Conservation (phyloP, 805 yeast genomes). For the Monosporozyma servazzii region DNA sequence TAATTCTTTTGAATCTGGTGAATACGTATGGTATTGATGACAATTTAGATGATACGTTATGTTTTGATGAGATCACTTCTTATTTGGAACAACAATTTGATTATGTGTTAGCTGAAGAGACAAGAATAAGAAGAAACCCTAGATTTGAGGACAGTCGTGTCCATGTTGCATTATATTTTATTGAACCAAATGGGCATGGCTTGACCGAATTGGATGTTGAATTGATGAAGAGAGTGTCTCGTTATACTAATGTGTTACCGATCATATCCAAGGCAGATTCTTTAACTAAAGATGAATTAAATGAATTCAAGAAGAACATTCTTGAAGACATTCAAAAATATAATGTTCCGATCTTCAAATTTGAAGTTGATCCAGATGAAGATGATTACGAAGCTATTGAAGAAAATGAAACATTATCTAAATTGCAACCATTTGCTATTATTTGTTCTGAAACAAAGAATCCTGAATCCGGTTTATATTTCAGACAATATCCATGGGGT, state of each 20-base stretch:
- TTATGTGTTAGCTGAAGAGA: slow-evolving; percentile 74
- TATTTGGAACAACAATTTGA: slow-evolving; percentile 73
- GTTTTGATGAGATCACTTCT: slow-evolving; percentile 55
- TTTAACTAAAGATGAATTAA: slow-evolving; percentile 53
- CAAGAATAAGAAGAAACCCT: slow-evolving; percentile 79
- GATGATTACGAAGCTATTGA: slow-evolving; percentile 62
- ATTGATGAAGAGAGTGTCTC: slow-evolving; percentile 61
- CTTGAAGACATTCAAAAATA: slow-evolving; percentile 53
- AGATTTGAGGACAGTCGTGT: slow-evolving; percentile 69
- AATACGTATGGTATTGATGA: slow-evolving; percentile 77
- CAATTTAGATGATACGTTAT: slow-evolving; percentile 59
- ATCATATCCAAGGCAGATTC: slow-evolving; percentile 64
- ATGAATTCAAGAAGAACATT: slow-evolving; percentile 50
- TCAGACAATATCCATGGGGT: slow-evolving; percentile 76
- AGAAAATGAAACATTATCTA: slow-evolving; percentile 53
- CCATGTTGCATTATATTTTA: slow-evolving; percentile 62
- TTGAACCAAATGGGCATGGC: slow-evolving; percentile 73
- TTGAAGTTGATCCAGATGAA: slow-evolving; percentile 61
- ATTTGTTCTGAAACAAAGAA: slow-evolving; percentile 54
- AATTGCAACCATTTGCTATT: slow-evolving; percentile 68
- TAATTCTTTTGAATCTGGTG: slow-evolving; percentile 53
- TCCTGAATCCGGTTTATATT: slow-evolving; percentile 44
- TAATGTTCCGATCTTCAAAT: slow-evolving; percentile 68
- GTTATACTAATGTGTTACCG: slow-evolving; percentile 67
- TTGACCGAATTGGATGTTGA: slow-evolving; percentile 63